These are phyloP conservation scores for Globisporangium iwayamae DNA, from an alignment of 352 stramenopile species.

Conservation along the genomic window DNA sequence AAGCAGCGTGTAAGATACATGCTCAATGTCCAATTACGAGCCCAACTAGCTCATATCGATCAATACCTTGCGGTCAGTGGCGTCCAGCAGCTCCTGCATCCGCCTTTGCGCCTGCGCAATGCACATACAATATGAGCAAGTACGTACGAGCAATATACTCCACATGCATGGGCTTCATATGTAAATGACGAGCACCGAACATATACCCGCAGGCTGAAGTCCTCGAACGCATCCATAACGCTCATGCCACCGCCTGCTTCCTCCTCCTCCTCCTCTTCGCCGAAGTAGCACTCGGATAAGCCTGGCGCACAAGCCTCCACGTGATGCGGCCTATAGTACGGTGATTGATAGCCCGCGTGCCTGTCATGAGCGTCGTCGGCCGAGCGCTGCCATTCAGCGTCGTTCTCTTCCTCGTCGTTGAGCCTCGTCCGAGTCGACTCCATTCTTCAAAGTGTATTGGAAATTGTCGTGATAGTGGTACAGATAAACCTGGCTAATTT, in stretches of 20 bases:
- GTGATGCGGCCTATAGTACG: background rate
- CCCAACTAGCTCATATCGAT: background rate
- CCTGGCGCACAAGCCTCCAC: background rate
- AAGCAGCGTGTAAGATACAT: background rate
- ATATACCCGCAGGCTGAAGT: constrained; percentile 45
- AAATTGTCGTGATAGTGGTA: no score
- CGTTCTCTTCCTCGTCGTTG: no score
- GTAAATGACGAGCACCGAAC: background rate
- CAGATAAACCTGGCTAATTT: no score
- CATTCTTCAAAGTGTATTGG: no score
- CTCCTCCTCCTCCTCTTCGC: background rate
- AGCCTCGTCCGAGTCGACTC: no score
- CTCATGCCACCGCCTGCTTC: background rate
- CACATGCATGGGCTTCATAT: background rate
- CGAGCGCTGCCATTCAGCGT: no score
- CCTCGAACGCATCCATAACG: constrained; percentile 47
- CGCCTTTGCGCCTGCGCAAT: constrained; percentile 33
- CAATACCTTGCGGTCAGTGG: constrained; percentile 24
- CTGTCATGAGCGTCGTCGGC: no score
- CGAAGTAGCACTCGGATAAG: background rate
- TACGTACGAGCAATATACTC: background rate
- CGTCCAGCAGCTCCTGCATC: constrained; percentile 30
- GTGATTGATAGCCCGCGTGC: no score
- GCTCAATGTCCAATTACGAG: no score
- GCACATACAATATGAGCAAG: background rate